Base-by-base conservation (phyloP, 306 rosid genomes). In the Trichosanthes cucumerina region DNA sequence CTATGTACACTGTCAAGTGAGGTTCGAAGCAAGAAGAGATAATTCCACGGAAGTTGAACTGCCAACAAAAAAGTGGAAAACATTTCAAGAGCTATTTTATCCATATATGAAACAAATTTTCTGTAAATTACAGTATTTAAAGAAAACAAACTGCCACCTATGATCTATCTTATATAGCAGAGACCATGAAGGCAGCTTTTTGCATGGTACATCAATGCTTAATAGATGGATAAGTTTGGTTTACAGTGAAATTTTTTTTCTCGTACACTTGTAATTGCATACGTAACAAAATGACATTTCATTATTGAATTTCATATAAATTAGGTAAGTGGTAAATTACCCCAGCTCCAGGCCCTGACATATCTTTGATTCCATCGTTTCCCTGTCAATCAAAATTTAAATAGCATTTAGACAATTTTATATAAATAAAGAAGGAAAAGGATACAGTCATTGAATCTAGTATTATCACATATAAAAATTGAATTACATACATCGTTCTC, bases 11-110 rank as follows among this genome's bases (percentile, higher is more conserved):
- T 33, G 85, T 87, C 89, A 95, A 88, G 90, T 95, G 99, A 82
- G 96, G 97, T 83, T 95, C 99, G 85, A 95, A 95, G 90, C 97
- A 92, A 83, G 99, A 95, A 81, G 99, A 95, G 86, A 95, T 85
- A 81, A 95, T 95, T 81, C 99, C 99, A 58, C 97, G 97, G 79
- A 95, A 95, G 89, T 95, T 95, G 91, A 95, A 95, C 99, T 95
- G 97, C 80, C 88, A 88, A 88, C 57, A 86, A 86, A 81, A 80
- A 10, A 79, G 4, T 64, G 38, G 47, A 81, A 26, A 59, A 65
- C 38, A 75, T 78, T 82, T 80, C 79, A 87, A 87, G 76, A 57
- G 41, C 24, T 38, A 39, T 44, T 76, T 39, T 46, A 78, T 71
- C 50, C 65, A 83, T 72, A 83, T 72, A 47, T 82, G 54, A n/a